phyloP scores from a whole-genome alignment of 495 filamentous ascomycete species.

The Daldinia bambusicola region DNA sequence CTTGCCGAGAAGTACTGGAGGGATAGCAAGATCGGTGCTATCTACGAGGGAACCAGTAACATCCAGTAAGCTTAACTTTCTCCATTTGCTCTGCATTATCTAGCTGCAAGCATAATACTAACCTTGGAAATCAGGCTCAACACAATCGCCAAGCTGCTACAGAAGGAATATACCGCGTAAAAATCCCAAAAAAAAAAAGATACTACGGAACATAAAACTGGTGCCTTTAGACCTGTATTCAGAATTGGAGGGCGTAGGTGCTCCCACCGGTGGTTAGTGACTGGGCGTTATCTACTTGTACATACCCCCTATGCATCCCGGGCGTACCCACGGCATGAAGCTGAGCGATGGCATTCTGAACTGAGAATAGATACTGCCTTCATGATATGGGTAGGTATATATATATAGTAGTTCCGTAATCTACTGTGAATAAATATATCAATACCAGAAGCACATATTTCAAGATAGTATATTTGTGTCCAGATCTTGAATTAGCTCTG shows the following conservation, averaged over 20 bases:
- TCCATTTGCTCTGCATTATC: not conserved
- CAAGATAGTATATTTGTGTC: too few species aligned
- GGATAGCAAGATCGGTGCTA: constrained; percentile 98
- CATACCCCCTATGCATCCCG: not conserved
- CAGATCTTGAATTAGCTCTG: too few species aligned
- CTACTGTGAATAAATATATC: constrained; percentile 6
- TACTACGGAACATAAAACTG: not conserved
- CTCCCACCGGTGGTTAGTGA: not conserved
- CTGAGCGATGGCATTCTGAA: not conserved
- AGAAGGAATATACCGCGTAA: constrained; percentile 84
- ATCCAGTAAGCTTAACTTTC: constrained; percentile 60
- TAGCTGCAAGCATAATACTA: constrained; percentile 45
- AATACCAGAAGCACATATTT: too few species aligned
- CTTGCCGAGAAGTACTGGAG: constrained; percentile 98
- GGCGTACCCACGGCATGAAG: not conserved
- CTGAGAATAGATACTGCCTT: not conserved
- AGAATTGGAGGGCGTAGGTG: constrained; percentile 1
- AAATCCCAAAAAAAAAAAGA: not conserved
- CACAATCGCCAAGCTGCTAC: constrained; percentile 92
- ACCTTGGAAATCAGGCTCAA: constrained; percentile 77
- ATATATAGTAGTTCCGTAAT: constrained; percentile 1
- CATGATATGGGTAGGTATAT: not conserved
- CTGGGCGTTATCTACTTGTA: constrained; percentile 5
- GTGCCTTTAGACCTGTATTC: not conserved
- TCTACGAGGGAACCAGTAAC: constrained; percentile 92